Evolutionary conservation across 2,329 filamentous ascomycete species (phyloP), one percentile per base, ranked within the genome.

Genomic region (Cladosporium oxysporum): DNA sequence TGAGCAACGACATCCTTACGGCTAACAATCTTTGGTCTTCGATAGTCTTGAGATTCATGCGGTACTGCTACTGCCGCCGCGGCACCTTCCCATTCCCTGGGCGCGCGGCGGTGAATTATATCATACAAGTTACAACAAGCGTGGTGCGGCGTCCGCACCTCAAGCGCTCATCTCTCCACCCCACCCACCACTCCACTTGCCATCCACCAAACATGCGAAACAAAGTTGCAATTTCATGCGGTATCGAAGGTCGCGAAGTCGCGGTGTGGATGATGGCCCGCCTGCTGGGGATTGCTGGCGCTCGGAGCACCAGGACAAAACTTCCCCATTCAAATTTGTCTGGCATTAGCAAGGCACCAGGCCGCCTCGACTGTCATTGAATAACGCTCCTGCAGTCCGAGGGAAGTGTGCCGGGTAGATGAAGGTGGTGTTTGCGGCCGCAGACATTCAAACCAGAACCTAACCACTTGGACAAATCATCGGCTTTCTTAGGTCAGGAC

Each of bases 401-500:
- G 14, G 33, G 14, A 14, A 14, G 33, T 14, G 33, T 35, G 33
- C 33, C 33, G 5, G 11, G 12, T 35, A 35, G 12, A 14, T 4
- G 12, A 18, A 44, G 28, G 50, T 18, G 28, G 3, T 21, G 18
- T 6, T 55, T 29, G 21, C 28, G n/a, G 41, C 33, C 11, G 12
- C 33, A 12, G 33, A 35, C 5, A 10, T 35, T 35, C 14, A 14
- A 11, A 35, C 33, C 33, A 3, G 14, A 14, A 35, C 11, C 12
- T 14, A 35, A 35, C 12, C 33, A 14, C 33, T 16, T n/a, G n/a
- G 10, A 47, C 41, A 47, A 8, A 11, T 18, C n/a, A 41, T 58
- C 11, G 12, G n/a, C 52, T 33, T 35, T 50, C 53, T 74, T 71
- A 75, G 31, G 73, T 73, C 50, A 78, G 67, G 16, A 74, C 71